Conservation (phyloP, 2,329 filamentous ascomycete species). For the Fusarium setosum region DNA sequence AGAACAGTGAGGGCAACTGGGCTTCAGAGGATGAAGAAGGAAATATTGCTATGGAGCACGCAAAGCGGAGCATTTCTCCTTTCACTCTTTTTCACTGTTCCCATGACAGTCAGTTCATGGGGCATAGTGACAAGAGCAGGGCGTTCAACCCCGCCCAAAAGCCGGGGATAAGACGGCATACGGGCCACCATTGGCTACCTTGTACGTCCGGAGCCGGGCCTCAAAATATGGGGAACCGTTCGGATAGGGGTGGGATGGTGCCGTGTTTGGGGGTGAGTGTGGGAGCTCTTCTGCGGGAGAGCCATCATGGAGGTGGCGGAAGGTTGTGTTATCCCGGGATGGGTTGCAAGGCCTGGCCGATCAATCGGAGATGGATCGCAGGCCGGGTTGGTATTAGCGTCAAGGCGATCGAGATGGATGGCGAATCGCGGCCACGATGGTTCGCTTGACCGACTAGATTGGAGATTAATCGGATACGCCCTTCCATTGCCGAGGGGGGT, state of each 20-base stretch:
- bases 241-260: conserved; percentile 28
- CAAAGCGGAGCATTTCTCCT: conserved; percentile 18
- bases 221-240: conserved; percentile 28
- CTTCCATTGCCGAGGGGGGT: conserved; percentile 10
- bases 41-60: conserved; percentile 6
- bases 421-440: conserved; percentile 21
- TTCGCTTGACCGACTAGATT: conserved; percentile 20
- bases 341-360: conserved; percentile 11
- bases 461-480: conserved; percentile 7
- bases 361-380: conserved; percentile 27
- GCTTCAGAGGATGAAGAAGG: conserved; percentile 2
- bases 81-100: conserved; percentile 23
- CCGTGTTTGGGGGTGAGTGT: conserved; percentile 28
- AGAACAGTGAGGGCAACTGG: not conserved
- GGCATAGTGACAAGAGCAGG: conserved; percentile 3
- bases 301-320: conserved; percentile 12
- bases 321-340: conserved; percentile 22
- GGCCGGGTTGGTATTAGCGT: conserved; percentile 20
- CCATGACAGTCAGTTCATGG: conserved; percentile 23
- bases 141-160: conserved; percentile 28
- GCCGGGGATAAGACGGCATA: conserved; percentile 21
- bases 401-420: conserved; percentile 10
- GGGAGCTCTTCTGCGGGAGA: conserved; percentile 11
- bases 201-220: conserved; percentile 39
- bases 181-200: conserved; percentile 26